A percentile compares a stretch with the other conserved stretches of the same genome.
Evolutionary conservation across 805 yeast genomes (phyloP).

Genomic region (Soucietia sequanensis): DNA sequence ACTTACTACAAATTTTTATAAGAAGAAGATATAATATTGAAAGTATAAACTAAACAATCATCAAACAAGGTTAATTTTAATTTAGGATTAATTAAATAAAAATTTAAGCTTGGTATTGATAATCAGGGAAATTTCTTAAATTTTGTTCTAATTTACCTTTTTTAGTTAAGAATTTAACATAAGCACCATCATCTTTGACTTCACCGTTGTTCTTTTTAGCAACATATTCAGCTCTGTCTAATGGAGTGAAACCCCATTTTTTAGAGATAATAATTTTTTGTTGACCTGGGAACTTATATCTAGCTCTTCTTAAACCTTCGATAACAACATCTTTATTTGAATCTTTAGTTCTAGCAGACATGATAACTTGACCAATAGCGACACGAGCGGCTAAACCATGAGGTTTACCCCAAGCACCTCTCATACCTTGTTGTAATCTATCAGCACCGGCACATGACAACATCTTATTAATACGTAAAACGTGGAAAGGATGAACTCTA

Average conservation of each 20-base stretch:
- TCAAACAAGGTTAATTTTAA: too few species aligned
- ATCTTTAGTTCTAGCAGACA: conserved; percentile 98
- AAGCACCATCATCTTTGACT: conserved; percentile 99
- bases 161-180: conserved; percentile 95
- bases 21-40: too few species aligned
- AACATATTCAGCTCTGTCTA: conserved; percentile 96
- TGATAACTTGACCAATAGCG: conserved; percentile 95
- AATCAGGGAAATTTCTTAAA: conserved; percentile 93
- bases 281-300: conserved; percentile 99
- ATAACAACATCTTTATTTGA: conserved; percentile 94
- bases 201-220: conserved; percentile 94
- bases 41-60: too few species aligned
- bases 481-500: conserved; percentile 99
- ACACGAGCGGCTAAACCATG: conserved; percentile 99
- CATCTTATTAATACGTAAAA: conserved; percentile 99
- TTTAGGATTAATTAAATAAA: too few species aligned
- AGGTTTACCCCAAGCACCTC: conserved; percentile 99
- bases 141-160: conserved; percentile 93
- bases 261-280: conserved; percentile 98
- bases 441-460: conserved; percentile 99
- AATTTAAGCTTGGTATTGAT: conserved; percentile 53
- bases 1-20: too few species aligned
- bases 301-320: conserved; percentile 99
- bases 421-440: conserved; percentile 99
- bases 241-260: conserved; percentile 99